phyloP scores from a whole-genome alignment of 345 rosid genomes.

The Stellera chamaejasme region DNA sequence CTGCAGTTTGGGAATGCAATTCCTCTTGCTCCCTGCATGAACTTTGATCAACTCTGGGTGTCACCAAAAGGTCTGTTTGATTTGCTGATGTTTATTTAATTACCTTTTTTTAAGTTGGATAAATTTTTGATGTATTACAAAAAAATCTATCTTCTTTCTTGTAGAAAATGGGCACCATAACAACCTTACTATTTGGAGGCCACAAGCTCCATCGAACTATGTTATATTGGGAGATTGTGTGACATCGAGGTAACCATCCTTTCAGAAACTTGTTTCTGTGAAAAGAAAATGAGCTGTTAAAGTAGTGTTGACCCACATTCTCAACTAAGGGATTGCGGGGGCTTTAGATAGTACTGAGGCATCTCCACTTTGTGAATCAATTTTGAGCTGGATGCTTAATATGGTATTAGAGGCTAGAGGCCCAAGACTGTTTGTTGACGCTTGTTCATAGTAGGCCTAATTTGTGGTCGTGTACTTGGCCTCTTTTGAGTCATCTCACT shows the following conservation, averaged over 20 bases:
- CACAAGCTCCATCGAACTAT: conserved; percentile 89
- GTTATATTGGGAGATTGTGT: conserved; percentile 96
- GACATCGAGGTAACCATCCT: conserved; percentile 68
- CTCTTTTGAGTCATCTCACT: too few species aligned
- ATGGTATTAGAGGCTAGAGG: too few species aligned
- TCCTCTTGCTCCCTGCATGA: conserved; percentile 83
- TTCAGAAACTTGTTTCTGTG: too few species aligned
- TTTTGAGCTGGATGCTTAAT: too few species aligned
- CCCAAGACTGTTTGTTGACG: too few species aligned
- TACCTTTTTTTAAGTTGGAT: conserved; percentile 8
- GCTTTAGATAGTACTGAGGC: too few species aligned
- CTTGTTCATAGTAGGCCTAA: too few species aligned
- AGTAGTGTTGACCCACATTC: too few species aligned
- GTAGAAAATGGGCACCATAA: conserved; percentile 69
- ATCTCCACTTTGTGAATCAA: too few species aligned
- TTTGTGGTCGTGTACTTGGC: too few species aligned
- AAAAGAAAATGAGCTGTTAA: too few species aligned
- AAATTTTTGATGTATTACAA: background rate
- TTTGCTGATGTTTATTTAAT: conserved; percentile 4
- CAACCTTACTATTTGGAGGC: conserved; percentile 95
- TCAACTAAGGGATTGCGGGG: too few species aligned
- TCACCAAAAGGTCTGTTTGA: conserved; percentile 65
- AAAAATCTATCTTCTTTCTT: background rate
- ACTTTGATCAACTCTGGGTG: conserved; percentile 80
- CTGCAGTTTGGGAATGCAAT: conserved; percentile 80